Evolutionary conservation across 371 early-diverging fungal genomes (phyloP).

Genomic region (Coemansia sp.): DNA sequence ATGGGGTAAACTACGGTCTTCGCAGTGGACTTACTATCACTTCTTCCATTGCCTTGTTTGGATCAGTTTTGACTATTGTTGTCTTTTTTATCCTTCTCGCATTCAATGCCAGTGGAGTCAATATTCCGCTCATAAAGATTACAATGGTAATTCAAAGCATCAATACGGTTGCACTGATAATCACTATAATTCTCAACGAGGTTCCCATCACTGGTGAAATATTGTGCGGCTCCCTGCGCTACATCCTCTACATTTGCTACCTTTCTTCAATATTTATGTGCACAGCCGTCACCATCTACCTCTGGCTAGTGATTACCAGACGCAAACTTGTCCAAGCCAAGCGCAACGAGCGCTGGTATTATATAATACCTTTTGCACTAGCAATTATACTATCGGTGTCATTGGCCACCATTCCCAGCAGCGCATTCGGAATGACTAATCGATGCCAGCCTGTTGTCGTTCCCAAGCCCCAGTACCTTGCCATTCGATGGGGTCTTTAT

Average conservation of each 20-base stretch:
- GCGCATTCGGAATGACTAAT: constrained; percentile 22
- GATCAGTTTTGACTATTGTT: constrained; percentile 26
- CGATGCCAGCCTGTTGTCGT: constrained; percentile 22
- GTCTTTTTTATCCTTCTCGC: constrained; percentile 32
- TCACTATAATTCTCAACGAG: constrained; percentile 26
- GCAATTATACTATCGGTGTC: constrained; percentile 29
- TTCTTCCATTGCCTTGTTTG: constrained; percentile 23
- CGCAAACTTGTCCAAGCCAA: constrained; percentile 33
- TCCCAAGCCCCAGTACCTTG: constrained; percentile 21
- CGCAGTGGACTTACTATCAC: constrained; percentile 12
- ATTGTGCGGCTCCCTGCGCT: constrained; percentile 41
- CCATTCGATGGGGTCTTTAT: constrained; percentile 45
- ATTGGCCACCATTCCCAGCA: constrained; percentile 34
- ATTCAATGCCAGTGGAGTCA: constrained; percentile 30
- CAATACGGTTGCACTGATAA: constrained; percentile 32
- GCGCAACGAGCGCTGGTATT: constrained; percentile 49
- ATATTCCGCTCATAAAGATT: constrained; percentile 43
- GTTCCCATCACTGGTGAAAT: constrained; percentile 12
- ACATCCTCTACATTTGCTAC: constrained; percentile 42
- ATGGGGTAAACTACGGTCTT: not conserved
- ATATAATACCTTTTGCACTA: constrained; percentile 33
- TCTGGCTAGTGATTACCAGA: constrained; percentile 47
- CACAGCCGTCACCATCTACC: constrained; percentile 40
- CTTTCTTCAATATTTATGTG: constrained; percentile 47
- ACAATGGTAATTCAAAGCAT: constrained; percentile 45